Evolutionary conservation across 768 basidiomycete genomes (phyloP).

Genomic region (Fomitopsis serialis): DNA sequence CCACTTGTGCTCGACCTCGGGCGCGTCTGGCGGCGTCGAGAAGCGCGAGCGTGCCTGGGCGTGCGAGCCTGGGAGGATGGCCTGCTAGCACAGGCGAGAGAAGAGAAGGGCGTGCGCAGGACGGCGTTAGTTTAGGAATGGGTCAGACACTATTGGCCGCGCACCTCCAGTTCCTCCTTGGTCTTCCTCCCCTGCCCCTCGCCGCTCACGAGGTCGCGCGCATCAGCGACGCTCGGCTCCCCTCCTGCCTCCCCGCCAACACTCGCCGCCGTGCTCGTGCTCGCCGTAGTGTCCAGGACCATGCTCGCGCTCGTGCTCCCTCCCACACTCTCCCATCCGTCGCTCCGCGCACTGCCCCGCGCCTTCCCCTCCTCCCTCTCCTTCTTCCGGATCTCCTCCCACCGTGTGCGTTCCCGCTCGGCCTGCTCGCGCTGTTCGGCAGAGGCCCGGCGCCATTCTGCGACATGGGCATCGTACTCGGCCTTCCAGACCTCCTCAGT

Average conservation of each 20-base stretch:
- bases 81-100: neutral
- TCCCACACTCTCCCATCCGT: conserved; percentile 31
- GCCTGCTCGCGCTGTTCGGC: conserved; percentile 71
- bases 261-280: conserved; percentile 9
- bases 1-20: conserved; percentile 49
- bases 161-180: conserved; percentile 22
- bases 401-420: conserved; percentile 64
- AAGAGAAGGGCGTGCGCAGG: neutral
- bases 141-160: conserved; percentile 16
- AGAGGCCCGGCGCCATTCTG: conserved; percentile 67
- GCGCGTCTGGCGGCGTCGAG: conserved; percentile 24
- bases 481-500: conserved; percentile 53
- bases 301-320: conserved; percentile 13
- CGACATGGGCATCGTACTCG: conserved; percentile 64
- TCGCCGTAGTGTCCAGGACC: conserved; percentile 14
- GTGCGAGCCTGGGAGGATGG: conserved; percentile 10
- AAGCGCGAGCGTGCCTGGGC: neutral
- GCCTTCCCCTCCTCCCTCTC: conserved; percentile 31
- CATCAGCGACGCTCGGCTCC: conserved; percentile 34
- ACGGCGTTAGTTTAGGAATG: neutral
- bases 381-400: conserved; percentile 60
- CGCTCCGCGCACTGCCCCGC: conserved; percentile 17
- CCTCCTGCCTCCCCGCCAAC: neutral
- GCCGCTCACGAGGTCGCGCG: conserved; percentile 34
- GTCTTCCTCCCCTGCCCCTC: conserved; percentile 25